phyloP scores from a whole-genome alignment of 2,329 filamentous ascomycete species.

The Stagonosporopsis cucurbitacearum region DNA sequence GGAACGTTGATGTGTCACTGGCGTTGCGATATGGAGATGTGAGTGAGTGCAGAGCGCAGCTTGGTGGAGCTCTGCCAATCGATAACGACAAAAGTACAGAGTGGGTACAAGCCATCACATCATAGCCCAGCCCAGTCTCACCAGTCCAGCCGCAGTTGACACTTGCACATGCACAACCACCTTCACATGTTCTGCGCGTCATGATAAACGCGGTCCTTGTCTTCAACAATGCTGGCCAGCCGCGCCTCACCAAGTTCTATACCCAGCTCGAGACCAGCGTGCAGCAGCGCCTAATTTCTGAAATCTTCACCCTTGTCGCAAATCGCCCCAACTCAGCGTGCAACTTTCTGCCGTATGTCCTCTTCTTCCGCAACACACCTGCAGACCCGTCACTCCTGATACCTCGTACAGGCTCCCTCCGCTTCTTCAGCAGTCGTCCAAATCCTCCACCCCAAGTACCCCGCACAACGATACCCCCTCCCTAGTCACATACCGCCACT shows the following conservation, averaged over 20 bases:
- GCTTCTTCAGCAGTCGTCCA: constrained; percentile 61
- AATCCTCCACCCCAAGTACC: constrained; percentile 54
- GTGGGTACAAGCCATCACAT: constrained; percentile 14
- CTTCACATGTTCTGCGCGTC: constrained; percentile 15
- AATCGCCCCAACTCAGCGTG: constrained; percentile 91
- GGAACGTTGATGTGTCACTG: constrained; percentile 1
- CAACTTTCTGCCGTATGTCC: constrained; percentile 82
- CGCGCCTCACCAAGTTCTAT: constrained; percentile 97
- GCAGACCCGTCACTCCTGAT: constrained; percentile 42
- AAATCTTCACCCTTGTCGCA: constrained; percentile 95
- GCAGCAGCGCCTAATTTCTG: constrained; percentile 93
- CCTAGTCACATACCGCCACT: constrained; percentile 96
- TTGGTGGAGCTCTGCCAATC: constrained; percentile 15
- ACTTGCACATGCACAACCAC: background rate
- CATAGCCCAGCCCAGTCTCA: constrained; percentile 10
- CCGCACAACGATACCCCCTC: constrained; percentile 88
- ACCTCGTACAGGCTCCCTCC: constrained; percentile 65
- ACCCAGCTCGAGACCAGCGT: constrained; percentile 97
- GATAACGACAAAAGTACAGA: too few species aligned
- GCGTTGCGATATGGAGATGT: constrained; percentile 1
- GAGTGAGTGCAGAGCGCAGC: constrained; percentile 9
- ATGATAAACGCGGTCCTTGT: constrained; percentile 99
- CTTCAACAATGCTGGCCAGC: constrained; percentile 98
- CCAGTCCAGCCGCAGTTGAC: background rate
- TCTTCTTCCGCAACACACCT: constrained; percentile 5